Conservation (phyloP, 176 grass and related monocot species). For the Aegilops sharonensis region DNA sequence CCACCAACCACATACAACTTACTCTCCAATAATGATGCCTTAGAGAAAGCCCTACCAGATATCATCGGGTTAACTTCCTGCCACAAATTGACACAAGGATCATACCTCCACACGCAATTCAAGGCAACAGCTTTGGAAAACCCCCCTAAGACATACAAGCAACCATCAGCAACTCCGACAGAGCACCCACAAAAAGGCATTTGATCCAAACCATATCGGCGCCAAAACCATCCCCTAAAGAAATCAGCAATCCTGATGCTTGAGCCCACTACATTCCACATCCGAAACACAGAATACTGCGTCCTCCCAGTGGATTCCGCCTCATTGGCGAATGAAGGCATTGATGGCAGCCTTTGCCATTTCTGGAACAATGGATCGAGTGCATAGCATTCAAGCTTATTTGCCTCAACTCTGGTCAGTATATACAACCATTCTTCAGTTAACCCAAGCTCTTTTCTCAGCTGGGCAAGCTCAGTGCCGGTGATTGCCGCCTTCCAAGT, state of each 20-base stretch:
- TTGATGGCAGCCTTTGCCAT: constrained; percentile 75
- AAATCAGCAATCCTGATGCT: constrained; percentile 81
- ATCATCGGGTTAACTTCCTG: constrained; percentile 70
- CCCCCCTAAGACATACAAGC: constrained; percentile 75
- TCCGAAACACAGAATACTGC: constrained; percentile 39
- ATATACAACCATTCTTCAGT: constrained; percentile 89
- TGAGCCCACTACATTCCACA: constrained; percentile 73
- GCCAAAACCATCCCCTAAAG: constrained; percentile 62
- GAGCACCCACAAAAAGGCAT: constrained; percentile 76
- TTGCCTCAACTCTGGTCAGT: constrained; percentile 59
- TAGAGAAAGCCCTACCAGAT: constrained; percentile 80
- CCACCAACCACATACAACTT: constrained; percentile 92
- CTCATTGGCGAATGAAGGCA: constrained; percentile 61
- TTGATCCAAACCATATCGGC: constrained; percentile 43
- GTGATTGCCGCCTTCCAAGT: constrained; percentile 64
- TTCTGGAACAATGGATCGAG: constrained; percentile 54
- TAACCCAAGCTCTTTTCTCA: constrained; percentile 64
- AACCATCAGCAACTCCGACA: constrained; percentile 55
- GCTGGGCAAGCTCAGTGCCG: constrained; percentile 49
- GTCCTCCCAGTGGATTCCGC: constrained; percentile 45
- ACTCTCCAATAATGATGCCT: constrained; percentile 61
- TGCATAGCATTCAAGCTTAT: constrained; percentile 64
- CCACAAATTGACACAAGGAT: constrained; percentile 76
- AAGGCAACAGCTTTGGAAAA: constrained; percentile 72
- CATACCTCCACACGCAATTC: constrained; percentile 67